Evolutionary conservation across 2,329 filamentous ascomycete genomes (phyloP), one percentile per base, ranked within the genome.

Genomic region (Fusarium luffae): DNA sequence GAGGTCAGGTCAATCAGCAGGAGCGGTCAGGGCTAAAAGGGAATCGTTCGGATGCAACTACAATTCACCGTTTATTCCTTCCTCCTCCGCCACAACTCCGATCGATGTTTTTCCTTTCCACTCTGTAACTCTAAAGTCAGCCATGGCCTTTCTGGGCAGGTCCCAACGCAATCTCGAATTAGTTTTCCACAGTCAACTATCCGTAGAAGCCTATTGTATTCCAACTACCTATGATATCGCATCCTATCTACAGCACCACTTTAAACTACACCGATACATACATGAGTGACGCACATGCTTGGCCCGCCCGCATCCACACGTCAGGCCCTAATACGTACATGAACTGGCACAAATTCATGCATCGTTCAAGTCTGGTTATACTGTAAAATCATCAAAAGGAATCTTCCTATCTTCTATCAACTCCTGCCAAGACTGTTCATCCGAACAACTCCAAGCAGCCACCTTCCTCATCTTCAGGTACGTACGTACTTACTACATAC

Each of bases 281-380:
- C 25, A 25, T 57, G 42, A 63, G 72, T 71, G 68, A 71, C 69
- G 69, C 72, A 71, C 65, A 65, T 63, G 64, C 59, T 69, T 67
- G 63, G 66, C 66, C 70, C 72, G 66, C 66, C 68, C 72, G 70
- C 72, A 72, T 66, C 72, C 72, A 74, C 72, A 74, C 68, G 56
- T 54, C 72, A 66, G 72, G 72, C 72, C 72, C 72, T 74, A 74
- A 74, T 73, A 74, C 63, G 47, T 72, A 69, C 69, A 69, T 72
- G 68, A 71, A 74, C 69, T 69, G 70, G 64, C 70, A 72, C 67
- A 74, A 73, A 74, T 74, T 73, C 65, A 59, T 58, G 61, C 47
- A 66, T 64, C 21, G n/a, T 46, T 12, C 16, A 47, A 52, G 50
- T 37, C 16, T 37, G 18, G 34, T 37, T 37, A 37, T 37, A 37